Evolutionary conservation across 108 stramenopile species (phyloP), one percentile per base, ranked within the genome.

Genomic region (Bacterosira constricta): DNA sequence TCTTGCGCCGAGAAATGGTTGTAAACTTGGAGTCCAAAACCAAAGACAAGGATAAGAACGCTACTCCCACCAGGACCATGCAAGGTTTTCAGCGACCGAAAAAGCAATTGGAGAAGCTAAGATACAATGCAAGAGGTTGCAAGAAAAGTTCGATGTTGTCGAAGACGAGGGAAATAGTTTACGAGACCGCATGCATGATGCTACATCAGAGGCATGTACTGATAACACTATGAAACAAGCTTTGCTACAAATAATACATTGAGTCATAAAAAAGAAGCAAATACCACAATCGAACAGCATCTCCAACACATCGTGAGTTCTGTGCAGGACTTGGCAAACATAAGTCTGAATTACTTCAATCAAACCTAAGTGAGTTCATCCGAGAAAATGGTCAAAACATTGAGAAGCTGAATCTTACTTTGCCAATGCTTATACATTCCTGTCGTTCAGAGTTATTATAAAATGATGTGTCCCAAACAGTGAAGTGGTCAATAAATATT

Each of bases 21-120:
- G 60, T 34, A 9, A 39, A 25, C 10, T 63, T 80, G 59, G 45
- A 67, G 30, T 29, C 59, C 23, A 63, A 68, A 41, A 80, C 71
- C 0, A 80, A 73, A 37, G 79, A 80, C 54, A 66, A 46, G 49
- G 79, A 39, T 11, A 80, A 80, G 64, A 60, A 80, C 46, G 30
- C 20, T 31, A 55, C 55, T 26, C 68, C 79, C 26, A 63, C 47
- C 21, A 72, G 71, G n/a, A 80, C 68, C 31, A 39, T 59, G 21
- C 61, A n/a, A n/a, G 71, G 34, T 66, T 80, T 26, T 52, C 61
- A 2, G 55, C 71, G 1, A 67, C 71, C 29, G 25, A 38, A 37
- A 66, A 53, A 34, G 55, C 53, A 13, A 69, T 68, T 6, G 57
- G 36, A 13, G 52, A 80, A 46, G 64, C 71, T 25, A 53, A 44